Conservation (phyloP, 2,329 filamentous ascomycete genomes). For the Colletotrichum chlorophyti region DNA sequence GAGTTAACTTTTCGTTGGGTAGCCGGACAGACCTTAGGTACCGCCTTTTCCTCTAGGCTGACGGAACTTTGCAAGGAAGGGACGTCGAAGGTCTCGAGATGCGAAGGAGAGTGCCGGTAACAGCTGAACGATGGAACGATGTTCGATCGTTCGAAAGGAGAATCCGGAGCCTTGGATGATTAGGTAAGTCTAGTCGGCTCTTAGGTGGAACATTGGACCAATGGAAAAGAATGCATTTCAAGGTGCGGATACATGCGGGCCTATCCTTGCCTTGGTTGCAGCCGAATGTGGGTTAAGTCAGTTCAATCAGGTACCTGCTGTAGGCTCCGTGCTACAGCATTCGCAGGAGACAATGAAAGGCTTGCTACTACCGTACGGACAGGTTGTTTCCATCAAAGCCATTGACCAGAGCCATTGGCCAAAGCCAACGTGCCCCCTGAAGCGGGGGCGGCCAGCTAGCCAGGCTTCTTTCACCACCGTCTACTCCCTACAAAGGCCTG, state of each 20-base stretch:
- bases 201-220: not conserved
- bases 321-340: no score
- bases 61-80: not conserved
- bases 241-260: no score
- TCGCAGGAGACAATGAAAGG: no score
- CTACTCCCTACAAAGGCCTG: not conserved
- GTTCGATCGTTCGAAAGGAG: not conserved
- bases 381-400: no score
- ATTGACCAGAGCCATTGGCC: no score
- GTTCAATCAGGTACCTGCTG: no score
- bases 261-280: no score
- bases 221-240: not conserved
- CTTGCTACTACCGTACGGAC: no score
- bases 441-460: not conserved
- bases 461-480: not conserved
- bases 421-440: no score
- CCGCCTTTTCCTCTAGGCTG: not conserved
- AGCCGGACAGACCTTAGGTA: not conserved
- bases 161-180: constrained; percentile 4
- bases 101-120: not conserved
- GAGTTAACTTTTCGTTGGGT: not conserved
- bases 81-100: not conserved
- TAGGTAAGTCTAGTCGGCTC: constrained; percentile 23
- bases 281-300: no score
- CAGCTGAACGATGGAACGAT: not conserved